Conservation (phyloP, 345 rosid genomes). For the Pistacia vera region DNA sequence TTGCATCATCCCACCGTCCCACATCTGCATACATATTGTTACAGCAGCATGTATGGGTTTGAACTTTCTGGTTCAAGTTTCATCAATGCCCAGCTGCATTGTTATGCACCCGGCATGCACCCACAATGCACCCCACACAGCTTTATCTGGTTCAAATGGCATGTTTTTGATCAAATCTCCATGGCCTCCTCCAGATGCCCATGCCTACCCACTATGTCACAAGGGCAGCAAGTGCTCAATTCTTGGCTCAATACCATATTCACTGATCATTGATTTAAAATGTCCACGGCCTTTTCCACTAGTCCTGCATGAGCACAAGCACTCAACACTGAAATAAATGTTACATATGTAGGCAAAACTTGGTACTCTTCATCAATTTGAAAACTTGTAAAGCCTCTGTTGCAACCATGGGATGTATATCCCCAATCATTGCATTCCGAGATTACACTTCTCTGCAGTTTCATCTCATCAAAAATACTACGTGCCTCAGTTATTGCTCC, state of each 20-base stretch:
- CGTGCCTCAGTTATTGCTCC: slow-evolving; percentile 59
- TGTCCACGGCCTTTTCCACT: slow-evolving; percentile 51
- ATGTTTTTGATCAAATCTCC: slow-evolving; percentile 51
- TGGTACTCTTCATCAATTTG: slow-evolving; percentile 45
- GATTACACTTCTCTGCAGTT: slow-evolving; percentile 52
- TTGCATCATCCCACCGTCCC: slow-evolving; percentile 68
- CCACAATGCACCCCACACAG: slow-evolving; percentile 83
- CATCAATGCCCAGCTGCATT: slow-evolving; percentile 67
- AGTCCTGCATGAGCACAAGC: slow-evolving; percentile 75
- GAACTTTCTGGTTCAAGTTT: slow-evolving; percentile 73
- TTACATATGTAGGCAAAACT: slow-evolving; percentile 63
- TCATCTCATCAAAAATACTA: slow-evolving; percentile 48
- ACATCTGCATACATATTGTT: slow-evolving; percentile 69
- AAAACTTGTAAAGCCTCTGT: slow-evolving; percentile 58
- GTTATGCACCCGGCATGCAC: slow-evolving; percentile 65
- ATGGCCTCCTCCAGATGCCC: slow-evolving; percentile 69
- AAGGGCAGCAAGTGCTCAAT: slow-evolving; percentile 68
- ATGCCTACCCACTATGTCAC: slow-evolving; percentile 54
- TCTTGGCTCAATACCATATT: slow-evolving; percentile 52
- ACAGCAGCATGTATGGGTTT: slow-evolving; percentile 60
- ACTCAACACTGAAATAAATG: slow-evolving; percentile 64
- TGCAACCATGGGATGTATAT: slow-evolving; percentile 70
- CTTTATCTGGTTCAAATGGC: slow-evolving; percentile 65
- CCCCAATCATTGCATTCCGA: slow-evolving; percentile 92
- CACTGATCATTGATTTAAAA: slow-evolving; percentile 56